phyloP scores from a whole-genome alignment of 306 rosid species.

The Pterocarpus macrocarpus region DNA sequence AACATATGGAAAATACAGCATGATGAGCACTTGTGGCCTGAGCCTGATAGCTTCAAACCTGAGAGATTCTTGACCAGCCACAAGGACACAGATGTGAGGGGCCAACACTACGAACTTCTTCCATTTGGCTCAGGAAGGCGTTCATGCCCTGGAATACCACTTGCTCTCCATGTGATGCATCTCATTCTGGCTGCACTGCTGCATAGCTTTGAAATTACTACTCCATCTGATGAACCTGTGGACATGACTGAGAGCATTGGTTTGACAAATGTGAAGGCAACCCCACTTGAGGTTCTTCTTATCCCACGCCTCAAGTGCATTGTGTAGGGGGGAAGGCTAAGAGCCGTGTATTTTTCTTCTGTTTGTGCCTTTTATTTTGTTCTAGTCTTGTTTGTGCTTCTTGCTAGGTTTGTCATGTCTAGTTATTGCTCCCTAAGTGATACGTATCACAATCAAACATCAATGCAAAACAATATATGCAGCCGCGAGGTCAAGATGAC shows the following conservation, averaged over 20 bases:
- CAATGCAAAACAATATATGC: not conserved
- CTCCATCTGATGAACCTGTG: conserved; percentile 14
- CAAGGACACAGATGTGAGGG: not conserved
- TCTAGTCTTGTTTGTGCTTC: not conserved
- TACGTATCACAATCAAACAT: not conserved
- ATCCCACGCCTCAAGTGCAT: conserved; percentile 18
- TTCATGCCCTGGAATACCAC: conserved; percentile 28
- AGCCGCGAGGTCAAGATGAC: not conserved
- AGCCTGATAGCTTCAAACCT: not conserved
- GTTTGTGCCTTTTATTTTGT: not conserved
- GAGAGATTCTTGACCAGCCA: not conserved
- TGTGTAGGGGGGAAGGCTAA: not conserved
- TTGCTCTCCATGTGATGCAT: conserved; percentile 36
- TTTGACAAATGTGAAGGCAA: conserved; percentile 42
- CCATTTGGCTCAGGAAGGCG: not conserved
- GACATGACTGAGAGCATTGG: conserved; percentile 51
- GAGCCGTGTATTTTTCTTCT: not conserved
- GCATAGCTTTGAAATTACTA: conserved; percentile 41
- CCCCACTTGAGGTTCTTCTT: conserved; percentile 42
- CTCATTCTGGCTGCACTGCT: conserved; percentile 43
- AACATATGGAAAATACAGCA: not conserved
- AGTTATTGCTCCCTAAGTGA: not conserved
- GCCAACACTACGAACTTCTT: not conserved
- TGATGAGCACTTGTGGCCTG: not conserved
- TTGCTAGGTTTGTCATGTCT: not conserved